Evolutionary conservation across 805 yeast genomes (phyloP).

Genomic region (Ogataea minuta): DNA sequence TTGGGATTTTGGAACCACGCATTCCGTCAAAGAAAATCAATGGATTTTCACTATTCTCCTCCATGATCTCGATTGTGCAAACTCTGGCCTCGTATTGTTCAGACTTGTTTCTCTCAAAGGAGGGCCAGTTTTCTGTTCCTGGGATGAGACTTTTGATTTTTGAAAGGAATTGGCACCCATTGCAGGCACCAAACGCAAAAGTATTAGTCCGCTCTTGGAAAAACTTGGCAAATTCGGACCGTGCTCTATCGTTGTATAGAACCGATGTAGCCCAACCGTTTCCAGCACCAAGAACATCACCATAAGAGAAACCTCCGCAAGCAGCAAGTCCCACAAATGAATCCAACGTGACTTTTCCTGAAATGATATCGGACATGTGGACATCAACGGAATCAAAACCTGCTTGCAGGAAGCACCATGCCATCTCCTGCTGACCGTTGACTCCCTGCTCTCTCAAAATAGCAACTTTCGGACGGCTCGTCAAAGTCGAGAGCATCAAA

Average conservation of each 20-base stretch:
- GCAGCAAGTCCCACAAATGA: slow-evolving; percentile 94
- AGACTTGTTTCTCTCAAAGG: slow-evolving; percentile 83
- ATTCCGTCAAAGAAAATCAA: slow-evolving; percentile 80
- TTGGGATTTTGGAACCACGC: slow-evolving; percentile 92
- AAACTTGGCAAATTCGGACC: slow-evolving; percentile 72
- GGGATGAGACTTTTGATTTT: slow-evolving; percentile 85
- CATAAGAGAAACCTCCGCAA: slow-evolving; percentile 98
- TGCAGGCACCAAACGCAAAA: slow-evolving; percentile 97
- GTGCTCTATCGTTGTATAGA: slow-evolving; percentile 72
- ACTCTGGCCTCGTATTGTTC: slow-evolving; percentile 98
- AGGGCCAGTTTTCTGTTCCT: slow-evolving; percentile 94
- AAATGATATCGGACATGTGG: slow-evolving; percentile 89
- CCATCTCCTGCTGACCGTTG: slow-evolving; percentile 98
- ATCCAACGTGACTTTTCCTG: slow-evolving; percentile 67
- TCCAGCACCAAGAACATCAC: slow-evolving; percentile 98
- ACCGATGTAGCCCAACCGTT: slow-evolving; percentile 99
- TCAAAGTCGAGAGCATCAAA: slow-evolving; percentile 37
- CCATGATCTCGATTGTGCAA: slow-evolving; percentile 75
- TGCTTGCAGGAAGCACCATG: slow-evolving; percentile 92
- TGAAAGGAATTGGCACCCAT: slow-evolving; percentile 95
- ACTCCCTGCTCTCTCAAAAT: slow-evolving; percentile 98
- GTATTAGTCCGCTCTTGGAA: slow-evolving; percentile 88
- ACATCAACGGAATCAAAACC: slow-evolving; percentile 94
- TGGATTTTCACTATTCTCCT: slow-evolving; percentile 47
- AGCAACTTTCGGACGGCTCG: slow-evolving; percentile 80